Conservation (phyloP, 202 grass and related monocot species). For the Eragrostis tef region DNA sequence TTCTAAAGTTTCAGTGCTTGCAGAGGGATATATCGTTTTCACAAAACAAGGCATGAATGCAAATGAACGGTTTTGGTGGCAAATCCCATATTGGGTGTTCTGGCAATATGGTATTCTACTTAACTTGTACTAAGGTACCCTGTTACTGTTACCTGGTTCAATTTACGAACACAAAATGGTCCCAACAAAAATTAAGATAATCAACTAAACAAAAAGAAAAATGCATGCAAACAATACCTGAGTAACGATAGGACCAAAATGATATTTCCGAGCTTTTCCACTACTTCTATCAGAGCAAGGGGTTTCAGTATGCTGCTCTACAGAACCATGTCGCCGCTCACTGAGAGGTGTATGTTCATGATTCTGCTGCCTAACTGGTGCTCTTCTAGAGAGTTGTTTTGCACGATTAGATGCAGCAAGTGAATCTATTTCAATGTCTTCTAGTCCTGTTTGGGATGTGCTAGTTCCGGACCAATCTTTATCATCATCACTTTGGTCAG, state of each 20-base stretch:
- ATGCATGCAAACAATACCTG: conserved; percentile 51
- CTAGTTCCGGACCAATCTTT: conserved; percentile 9
- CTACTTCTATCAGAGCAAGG: conserved; percentile 47
- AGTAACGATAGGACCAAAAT: conserved; percentile 56
- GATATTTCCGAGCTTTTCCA: conserved; percentile 38
- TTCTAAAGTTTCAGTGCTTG: neutral
- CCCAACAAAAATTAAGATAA: conserved; percentile 19
- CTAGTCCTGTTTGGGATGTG: neutral
- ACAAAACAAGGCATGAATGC: neutral
- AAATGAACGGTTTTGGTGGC: neutral
- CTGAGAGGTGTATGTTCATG: conserved; percentile 44
- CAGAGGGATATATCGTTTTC: neutral
- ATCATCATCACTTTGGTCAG: neutral
- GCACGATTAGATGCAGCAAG: conserved; percentile 39
- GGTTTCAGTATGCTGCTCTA: conserved; percentile 40
- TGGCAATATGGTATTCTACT: neutral
- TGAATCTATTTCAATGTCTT: conserved; percentile 40
- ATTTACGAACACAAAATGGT: conserved; percentile 9
- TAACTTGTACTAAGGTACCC: neutral
- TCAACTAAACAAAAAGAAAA: conserved; percentile 16
- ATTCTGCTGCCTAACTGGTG: conserved; percentile 38
- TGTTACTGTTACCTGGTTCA: conserved; percentile 9
- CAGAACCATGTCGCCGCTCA: conserved; percentile 32
- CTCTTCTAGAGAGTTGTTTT: conserved; percentile 41
- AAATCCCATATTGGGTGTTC: neutral